Evolutionary conservation across 331 rosid genomes (phyloP), one percentile per base, ranked within the genome.

Genomic region (Dryas integrifolia): DNA sequence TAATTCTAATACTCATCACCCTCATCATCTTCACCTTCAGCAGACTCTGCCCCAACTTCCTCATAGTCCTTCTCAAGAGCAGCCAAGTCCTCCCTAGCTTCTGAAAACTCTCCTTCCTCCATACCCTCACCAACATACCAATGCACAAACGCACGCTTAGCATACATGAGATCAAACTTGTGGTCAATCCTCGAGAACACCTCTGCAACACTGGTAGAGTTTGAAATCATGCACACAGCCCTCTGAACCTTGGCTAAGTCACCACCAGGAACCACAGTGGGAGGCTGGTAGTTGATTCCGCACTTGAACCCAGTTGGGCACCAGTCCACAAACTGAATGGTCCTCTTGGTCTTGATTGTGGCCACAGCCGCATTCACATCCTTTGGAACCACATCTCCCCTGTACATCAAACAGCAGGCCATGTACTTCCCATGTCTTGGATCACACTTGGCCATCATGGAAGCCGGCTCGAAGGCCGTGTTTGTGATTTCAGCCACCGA

Each of bases 351-450:
- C 76, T 81, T 81, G 79, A 81, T 82, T 1, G 85, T 77, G 35
- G 77, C 85, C 14, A 82, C 85, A 0, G 85, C 85, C 0, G 85
- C 82, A 9, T 82, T 82, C 70, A 82, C 86, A 24, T 82, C 86
- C 45, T 82, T 82, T 0, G 86, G 86, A 0, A 82, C 86, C 21
- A 82, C 86, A 16, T 82, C 86, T 24, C 86, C 86, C 4, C 86
- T 47, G 80, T 82, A 79, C 86, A 82, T 82, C 81, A 82, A 57
- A 40, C 86, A 82, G 72, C 86, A 82, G 14, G 86, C 86, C 86
- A 82, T 82, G 79, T 82, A 82, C 40, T 82, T 82, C 0, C 83
- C 83, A 11, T 82, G 86, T 3, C 86, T 76, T 4, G 86, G 86
- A 44, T 82, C 86, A 41, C 86, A 82, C 45, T 82, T 82, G 0